These are phyloP conservation scores for Amphibolis antarctica DNA, from an alignment of 106 monocot species.

Conservation along the genomic window DNA sequence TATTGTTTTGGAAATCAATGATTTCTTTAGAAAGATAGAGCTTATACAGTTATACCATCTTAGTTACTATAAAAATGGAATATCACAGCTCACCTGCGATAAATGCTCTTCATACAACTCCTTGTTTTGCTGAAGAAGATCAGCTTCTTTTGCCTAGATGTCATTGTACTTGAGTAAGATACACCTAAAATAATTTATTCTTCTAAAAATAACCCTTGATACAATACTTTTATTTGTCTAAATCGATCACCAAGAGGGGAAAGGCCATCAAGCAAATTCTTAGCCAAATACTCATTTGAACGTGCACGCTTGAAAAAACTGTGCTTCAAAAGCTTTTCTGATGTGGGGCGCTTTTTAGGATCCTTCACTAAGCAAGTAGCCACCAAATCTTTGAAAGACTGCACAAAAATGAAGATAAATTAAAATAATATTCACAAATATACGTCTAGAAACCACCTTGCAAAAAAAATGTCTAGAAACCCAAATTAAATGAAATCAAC, in stretches of 20 bases:
- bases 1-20: no score
- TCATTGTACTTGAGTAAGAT: neutral
- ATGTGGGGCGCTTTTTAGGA: slow-evolving; percentile 78
- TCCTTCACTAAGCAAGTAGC: slow-evolving; percentile 90
- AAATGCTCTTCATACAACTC: slow-evolving; percentile 35
- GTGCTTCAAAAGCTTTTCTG: slow-evolving; percentile 95
- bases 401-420: slow-evolving; percentile 4
- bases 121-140: slow-evolving; percentile 47
- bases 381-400: slow-evolving; percentile 89
- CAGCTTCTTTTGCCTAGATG: slow-evolving; percentile 48
- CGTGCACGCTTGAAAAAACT: slow-evolving; percentile 72
- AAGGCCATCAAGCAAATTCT: slow-evolving; percentile 65
- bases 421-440: neutral
- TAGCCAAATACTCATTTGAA: slow-evolving; percentile 56
- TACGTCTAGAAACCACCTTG: slow-evolving; percentile 28
- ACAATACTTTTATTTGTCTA: slow-evolving; percentile 73
- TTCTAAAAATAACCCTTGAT: neutral
- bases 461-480: no score
- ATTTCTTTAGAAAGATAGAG: no score
- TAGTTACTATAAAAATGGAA: neutral
- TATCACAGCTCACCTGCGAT: slow-evolving; percentile 40
- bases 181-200: neutral
- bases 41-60: no score
- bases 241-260: slow-evolving; percentile 82
- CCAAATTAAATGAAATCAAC: slow-evolving; percentile 16